A percentile compares a stretch with the other conserved stretches of the same genome.
Conservation (phyloP, 2,329 filamentous ascomycete genomes). For the Myriosclerotinia curreyana region DNA sequence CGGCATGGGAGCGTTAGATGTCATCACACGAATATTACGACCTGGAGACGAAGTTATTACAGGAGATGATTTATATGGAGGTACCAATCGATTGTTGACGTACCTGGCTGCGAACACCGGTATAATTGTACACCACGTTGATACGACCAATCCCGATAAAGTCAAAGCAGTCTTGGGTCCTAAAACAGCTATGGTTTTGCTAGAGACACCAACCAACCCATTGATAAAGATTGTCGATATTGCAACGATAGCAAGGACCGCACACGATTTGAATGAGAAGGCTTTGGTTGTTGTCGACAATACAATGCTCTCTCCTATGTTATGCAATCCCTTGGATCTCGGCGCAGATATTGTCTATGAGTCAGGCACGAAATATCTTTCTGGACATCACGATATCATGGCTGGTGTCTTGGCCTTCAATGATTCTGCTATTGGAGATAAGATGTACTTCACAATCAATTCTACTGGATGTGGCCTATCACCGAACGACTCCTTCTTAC, state of each 20-base stretch:
- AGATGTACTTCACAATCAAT: constrained; percentile 96
- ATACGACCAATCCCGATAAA: constrained; percentile 76
- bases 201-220: constrained; percentile 96
- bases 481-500: constrained; percentile 92
- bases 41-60: constrained; percentile 97
- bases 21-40: constrained; percentile 85
- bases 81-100: constrained; percentile 88
- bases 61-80: constrained; percentile 94
- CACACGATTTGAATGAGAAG: constrained; percentile 73
- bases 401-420: constrained; percentile 94
- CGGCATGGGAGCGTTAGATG: constrained; percentile 95
- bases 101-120: constrained; percentile 86
- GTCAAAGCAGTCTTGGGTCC: constrained; percentile 66
- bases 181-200: constrained; percentile 91
- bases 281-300: constrained; percentile 93
- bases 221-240: constrained; percentile 98
- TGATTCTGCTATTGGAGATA: constrained; percentile 74
- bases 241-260: constrained; percentile 68
- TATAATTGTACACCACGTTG: constrained; percentile 93
- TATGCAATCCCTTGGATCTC: constrained; percentile 88
- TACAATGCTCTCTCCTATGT: constrained; percentile 96
- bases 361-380: constrained; percentile 96
- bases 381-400: constrained; percentile 98
- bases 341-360: constrained; percentile 97
- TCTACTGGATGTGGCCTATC: constrained; percentile 90